These are phyloP conservation scores for Collybia sordida DNA, from an alignment of 768 basidiomycete species.

Conservation along the genomic window DNA sequence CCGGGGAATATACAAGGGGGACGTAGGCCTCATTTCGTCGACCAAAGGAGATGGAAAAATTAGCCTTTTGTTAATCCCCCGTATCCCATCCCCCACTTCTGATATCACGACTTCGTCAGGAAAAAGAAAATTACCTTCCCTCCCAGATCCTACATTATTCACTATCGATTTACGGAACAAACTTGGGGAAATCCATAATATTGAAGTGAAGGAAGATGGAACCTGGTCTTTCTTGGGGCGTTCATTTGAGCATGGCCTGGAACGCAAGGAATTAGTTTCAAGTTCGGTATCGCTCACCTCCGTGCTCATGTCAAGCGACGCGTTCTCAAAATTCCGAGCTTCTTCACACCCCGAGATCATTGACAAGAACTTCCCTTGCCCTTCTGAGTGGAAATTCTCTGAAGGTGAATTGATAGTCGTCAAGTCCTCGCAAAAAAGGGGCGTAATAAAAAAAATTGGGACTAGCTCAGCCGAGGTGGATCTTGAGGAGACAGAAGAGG, in stretches of 20 bases:
- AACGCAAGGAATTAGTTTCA: neutral
- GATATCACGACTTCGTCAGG: neutral
- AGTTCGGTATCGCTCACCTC: neutral
- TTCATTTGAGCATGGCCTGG: neutral
- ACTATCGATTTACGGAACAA: neutral
- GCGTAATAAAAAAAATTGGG: neutral
- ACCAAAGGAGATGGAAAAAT: neutral
- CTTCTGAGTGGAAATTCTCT: conserved; percentile 2
- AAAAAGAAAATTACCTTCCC: neutral
- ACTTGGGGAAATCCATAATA: neutral
- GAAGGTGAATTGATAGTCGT: neutral
- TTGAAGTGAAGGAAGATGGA: too few species aligned
- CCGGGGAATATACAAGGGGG: conserved; percentile 2
- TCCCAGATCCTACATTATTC: neutral
- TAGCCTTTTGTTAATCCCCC: neutral
- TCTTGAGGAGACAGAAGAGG: neutral
- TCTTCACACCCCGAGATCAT: neutral
- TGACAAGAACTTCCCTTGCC: neutral
- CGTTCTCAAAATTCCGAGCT: neutral
- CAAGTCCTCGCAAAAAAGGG: neutral
- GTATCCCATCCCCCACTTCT: neutral
- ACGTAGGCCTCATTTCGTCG: neutral
- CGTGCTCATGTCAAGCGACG: neutral
- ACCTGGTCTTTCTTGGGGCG: neutral
- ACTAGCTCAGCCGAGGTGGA: neutral